Percentiles rank a stretch among this genome's conserved stretches.
Evolutionary conservation across 805 yeast species (phyloP).

Genomic region (Suhomyces prunicola): DNA sequence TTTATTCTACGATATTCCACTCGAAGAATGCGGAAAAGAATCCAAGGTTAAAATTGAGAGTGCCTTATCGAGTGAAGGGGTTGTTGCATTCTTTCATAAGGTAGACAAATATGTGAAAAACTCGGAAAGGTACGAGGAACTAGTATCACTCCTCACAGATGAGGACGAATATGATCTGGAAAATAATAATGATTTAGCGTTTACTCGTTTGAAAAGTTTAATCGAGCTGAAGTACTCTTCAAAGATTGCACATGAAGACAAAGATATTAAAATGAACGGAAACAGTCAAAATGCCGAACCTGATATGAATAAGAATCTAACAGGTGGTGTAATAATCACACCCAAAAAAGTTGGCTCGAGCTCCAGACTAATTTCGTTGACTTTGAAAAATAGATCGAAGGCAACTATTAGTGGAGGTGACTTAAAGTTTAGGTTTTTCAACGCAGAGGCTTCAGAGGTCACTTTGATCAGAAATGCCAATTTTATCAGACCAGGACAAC

Average conservation of each 20-base stretch:
- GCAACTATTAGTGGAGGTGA: slow-evolving; percentile 25
- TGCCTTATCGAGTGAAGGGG: slow-evolving; percentile 13
- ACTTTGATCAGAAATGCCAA: slow-evolving; percentile 24
- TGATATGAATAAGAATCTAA: neutral
- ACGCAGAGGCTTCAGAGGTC: slow-evolving; percentile 11
- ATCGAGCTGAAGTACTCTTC: neutral
- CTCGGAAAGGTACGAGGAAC: slow-evolving; percentile 23
- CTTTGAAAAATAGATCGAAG: slow-evolving; percentile 21
- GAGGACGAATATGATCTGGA: slow-evolving; percentile 4
- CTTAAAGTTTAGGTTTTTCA: slow-evolving; percentile 25
- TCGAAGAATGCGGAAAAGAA: slow-evolving; percentile 15
- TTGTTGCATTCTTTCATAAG: slow-evolving; percentile 15
- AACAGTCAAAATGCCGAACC: neutral
- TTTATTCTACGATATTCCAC: slow-evolving; percentile 23
- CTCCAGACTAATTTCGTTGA: slow-evolving; percentile 20
- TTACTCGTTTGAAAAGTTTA: slow-evolving; percentile 22
- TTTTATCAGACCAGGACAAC: slow-evolving; percentile 22
- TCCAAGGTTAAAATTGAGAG: slow-evolving; percentile 12
- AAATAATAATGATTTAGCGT: slow-evolving; percentile 20
- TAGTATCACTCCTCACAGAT: slow-evolving; percentile 11
- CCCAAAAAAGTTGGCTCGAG: slow-evolving; percentile 16
- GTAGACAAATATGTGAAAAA: slow-evolving; percentile 16
- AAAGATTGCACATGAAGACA: neutral
- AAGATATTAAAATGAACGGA: neutral
- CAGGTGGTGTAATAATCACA: slow-evolving; percentile 8